Conservation (phyloP, 768 basidiomycete species). For the Tricholoma sp. region DNA sequence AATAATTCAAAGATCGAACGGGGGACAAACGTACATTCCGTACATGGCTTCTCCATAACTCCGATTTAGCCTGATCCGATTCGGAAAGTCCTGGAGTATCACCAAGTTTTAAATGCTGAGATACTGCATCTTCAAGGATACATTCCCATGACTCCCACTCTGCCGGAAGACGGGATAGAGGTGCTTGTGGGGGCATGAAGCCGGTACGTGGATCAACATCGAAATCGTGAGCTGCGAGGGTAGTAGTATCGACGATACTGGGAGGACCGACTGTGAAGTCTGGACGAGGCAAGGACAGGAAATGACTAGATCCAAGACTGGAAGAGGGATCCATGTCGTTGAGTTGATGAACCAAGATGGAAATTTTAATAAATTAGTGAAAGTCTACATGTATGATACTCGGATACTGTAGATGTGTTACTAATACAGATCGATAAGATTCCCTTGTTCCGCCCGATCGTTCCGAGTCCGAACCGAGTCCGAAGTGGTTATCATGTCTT, state of each 20-base stretch:
- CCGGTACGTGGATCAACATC: constrained; percentile 90
- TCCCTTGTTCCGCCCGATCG: too few species aligned
- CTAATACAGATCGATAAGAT: too few species aligned
- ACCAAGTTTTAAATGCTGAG: constrained; percentile 44
- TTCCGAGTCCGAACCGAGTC: too few species aligned
- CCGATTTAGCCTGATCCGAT: constrained; percentile 33
- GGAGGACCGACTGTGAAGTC: constrained; percentile 11
- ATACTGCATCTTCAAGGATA: constrained; percentile 41
- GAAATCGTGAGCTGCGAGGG: constrained; percentile 77
- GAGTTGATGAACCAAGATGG: too few species aligned
- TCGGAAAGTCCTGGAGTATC: constrained; percentile 36
- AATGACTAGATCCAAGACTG: constrained; percentile 11
- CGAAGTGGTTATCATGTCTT: neutral
- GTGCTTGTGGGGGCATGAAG: constrained; percentile 80
- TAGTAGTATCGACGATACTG: constrained; percentile 18
- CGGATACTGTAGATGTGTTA: too few species aligned
- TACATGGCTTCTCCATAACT: constrained; percentile 44
- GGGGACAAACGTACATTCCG: constrained; percentile 29
- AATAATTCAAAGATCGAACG: neutral
- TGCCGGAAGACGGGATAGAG: constrained; percentile 51
- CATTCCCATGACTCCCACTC: constrained; percentile 64
- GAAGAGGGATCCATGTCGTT: neutral
- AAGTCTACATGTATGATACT: too few species aligned
- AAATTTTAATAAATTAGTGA: too few species aligned
- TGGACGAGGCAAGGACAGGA: constrained; percentile 16